phyloP scores from a whole-genome alignment of 2,329 filamentous ascomycete genomes.

The Colletotrichum eleusines region DNA sequence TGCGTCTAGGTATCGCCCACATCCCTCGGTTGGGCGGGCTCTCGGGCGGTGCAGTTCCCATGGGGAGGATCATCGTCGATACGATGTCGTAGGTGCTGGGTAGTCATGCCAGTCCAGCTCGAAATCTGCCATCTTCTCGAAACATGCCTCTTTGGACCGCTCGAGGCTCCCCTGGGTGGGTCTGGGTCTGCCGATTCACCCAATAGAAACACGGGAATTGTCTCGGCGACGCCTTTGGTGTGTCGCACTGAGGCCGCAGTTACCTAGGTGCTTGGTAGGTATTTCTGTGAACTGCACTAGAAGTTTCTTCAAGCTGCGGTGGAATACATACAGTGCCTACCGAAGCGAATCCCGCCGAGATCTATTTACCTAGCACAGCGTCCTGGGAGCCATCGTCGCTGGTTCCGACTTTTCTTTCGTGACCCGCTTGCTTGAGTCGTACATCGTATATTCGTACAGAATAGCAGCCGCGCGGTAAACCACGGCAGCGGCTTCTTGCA shows the following conservation, averaged over 20 bases:
- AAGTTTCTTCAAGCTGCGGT: slow-evolving; percentile 14
- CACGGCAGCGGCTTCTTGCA: slow-evolving; percentile 20
- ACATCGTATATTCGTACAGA: neutral
- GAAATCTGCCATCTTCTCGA: slow-evolving; percentile 36
- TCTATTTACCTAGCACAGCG: neutral
- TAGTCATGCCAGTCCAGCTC: slow-evolving; percentile 10
- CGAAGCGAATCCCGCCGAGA: neutral
- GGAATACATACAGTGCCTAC: too few relatives aligned
- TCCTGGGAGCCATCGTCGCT: neutral
- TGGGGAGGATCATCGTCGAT: slow-evolving; percentile 18
- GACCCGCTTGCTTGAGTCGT: slow-evolving; percentile 16
- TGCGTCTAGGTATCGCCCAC: too few relatives aligned
- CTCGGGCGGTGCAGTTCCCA: slow-evolving; percentile 33
- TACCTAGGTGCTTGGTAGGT: neutral
- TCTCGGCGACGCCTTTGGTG: slow-evolving; percentile 37
- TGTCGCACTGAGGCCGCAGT: slow-evolving; percentile 11
- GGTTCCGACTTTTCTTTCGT: slow-evolving; percentile 16
- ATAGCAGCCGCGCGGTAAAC: slow-evolving; percentile 36
- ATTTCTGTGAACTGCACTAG: slow-evolving; percentile 6
- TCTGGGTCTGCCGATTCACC: slow-evolving; percentile 16
- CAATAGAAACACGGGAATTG: slow-evolving; percentile 21
- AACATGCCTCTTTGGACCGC: slow-evolving; percentile 34
- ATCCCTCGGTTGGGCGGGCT: slow-evolving; percentile 33
- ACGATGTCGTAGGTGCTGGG: neutral
- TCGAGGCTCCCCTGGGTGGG: slow-evolving; percentile 21